Evolutionary conservation across 495 filamentous ascomycete species (phyloP).

Genomic region (Neurospora discreta): DNA sequence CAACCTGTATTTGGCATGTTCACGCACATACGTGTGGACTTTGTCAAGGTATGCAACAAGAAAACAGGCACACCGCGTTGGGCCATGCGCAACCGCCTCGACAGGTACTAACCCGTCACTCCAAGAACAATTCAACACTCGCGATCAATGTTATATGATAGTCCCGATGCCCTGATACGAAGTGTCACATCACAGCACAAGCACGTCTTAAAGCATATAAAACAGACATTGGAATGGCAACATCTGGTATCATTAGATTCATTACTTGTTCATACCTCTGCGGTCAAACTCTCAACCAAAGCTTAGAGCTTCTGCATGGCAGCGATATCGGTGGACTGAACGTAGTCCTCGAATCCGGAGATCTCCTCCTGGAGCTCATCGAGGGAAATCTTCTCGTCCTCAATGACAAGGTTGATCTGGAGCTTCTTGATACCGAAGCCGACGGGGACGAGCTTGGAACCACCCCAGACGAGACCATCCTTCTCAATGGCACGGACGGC

Average conservation of each 20-base stretch:
- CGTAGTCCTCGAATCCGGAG: slow-evolving; percentile 77
- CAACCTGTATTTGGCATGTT: background rate
- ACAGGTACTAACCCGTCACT: background rate
- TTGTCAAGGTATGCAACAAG: background rate
- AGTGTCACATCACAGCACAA: background rate
- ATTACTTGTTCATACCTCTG: slow-evolving; percentile 14
- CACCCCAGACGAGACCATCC: slow-evolving; percentile 96
- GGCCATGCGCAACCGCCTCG: background rate
- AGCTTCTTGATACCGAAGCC: slow-evolving; percentile 99
- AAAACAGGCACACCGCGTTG: background rate
- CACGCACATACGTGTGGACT: background rate
- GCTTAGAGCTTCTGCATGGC: slow-evolving; percentile 33
- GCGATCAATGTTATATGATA: background rate
- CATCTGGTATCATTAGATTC: slow-evolving; percentile 7
- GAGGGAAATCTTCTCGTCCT: slow-evolving; percentile 90
- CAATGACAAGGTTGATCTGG: slow-evolving; percentile 94
- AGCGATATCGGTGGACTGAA: slow-evolving; percentile 89
- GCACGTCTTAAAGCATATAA: background rate
- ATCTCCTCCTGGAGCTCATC: slow-evolving; percentile 83
- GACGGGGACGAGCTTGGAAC: slow-evolving; percentile 76
- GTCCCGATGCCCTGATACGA: background rate
- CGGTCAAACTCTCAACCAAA: slow-evolving; percentile 6
- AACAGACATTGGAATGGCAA: background rate
- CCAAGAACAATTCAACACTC: background rate
- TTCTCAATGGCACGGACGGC: slow-evolving; percentile 78